Base-by-base conservation (phyloP, 768 basidiomycete species). In the Lentinula edodes region DNA sequence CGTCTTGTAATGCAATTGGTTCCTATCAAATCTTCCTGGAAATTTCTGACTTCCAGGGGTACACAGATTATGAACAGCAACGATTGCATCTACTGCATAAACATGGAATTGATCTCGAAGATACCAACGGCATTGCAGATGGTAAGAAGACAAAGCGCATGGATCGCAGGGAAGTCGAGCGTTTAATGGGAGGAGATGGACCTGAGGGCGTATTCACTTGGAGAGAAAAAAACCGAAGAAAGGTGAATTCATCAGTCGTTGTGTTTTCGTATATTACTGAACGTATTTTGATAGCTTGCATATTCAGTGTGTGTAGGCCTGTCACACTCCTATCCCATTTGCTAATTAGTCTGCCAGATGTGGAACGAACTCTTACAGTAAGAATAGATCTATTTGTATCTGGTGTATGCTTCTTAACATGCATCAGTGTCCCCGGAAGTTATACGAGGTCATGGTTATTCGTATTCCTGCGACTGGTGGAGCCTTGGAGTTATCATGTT, bases 381-480 rank as follows among this genome's bases (percentile, higher is more conserved):
- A 72, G 89, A 76, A 62, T 66, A 63, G 67, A 61, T 63, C 62
- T 63, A 64, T 66, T 64, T 70, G 62, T 46, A 64, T 62, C 28
- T 61, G 41, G 63, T 50, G 16, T 20, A 28, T 63, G 36, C 54
- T 45, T 35, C 35, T 57, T 59, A 62, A 52, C 42, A 43, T 39
- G 52, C 57, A 61, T 62, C 64, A 93, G 92, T 93, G 91, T 92
- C 90, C 8, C 92, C 91, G 46, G 91, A 93, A 72, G 92, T 93
- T 51, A 92, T 94, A 70, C 85, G 91, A 66, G 90, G 91, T 20
- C 90, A 92, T 70, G 95, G 95, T 28, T 98, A 98, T 74, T 86
- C 89, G 42, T 95, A 91, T 75, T 91, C 89, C 39, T 96, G 94
- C 71, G 96, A 98, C 71, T 98, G 95, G 95, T 99, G 96, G 96